A percentile compares a stretch with the other conserved stretches of the same genome.
These are phyloP conservation scores for Rhizophlyctis rosea DNA, from an alignment of 192 early-diverging fungal species.

Conservation along the genomic window DNA sequence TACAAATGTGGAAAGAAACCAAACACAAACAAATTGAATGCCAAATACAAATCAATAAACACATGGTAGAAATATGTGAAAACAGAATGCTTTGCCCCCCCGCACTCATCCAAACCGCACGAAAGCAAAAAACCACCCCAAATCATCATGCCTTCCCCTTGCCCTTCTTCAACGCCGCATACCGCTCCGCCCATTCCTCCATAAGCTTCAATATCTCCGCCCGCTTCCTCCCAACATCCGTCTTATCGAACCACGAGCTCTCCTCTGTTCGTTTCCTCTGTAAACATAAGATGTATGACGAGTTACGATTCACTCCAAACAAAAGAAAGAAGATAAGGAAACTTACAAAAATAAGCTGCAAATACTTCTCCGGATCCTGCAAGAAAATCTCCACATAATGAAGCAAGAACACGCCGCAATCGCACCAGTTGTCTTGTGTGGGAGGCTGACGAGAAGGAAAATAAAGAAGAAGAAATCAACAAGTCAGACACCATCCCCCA, in stretches of 20 bases:
- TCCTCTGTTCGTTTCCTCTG: slow-evolving; percentile 6
- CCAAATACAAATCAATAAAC: no score
- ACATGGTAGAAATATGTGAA: no score
- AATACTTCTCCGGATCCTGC: slow-evolving; percentile 35
- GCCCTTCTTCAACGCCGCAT: no score
- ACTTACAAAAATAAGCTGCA: slow-evolving; percentile 46
- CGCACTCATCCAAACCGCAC: no score
- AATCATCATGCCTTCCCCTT: no score
- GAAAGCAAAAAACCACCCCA: no score
- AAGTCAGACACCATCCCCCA: slow-evolving; percentile 28
- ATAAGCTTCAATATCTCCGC: slow-evolving; percentile 8
- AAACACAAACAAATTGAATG: no score
- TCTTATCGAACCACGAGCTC: slow-evolving; percentile 11
- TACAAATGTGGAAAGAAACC: no score
- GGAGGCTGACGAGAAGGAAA: slow-evolving; percentile 46
- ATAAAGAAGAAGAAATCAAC: slow-evolving; percentile 6
- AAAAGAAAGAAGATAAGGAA: background rate
- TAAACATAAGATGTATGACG: background rate
- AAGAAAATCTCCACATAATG: slow-evolving; percentile 76
- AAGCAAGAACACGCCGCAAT: slow-evolving; percentile 87
- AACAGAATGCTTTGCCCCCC: no score
- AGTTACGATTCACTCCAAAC: background rate
- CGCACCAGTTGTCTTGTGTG: slow-evolving; percentile 72
- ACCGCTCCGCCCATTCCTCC: no score
- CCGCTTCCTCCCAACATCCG: slow-evolving; percentile 15